A percentile compares a stretch with the other conserved stretches of the same genome.
Evolutionary conservation across 2,329 filamentous ascomycete genomes (phyloP).

Genomic region (Raffaelea albimanens): DNA sequence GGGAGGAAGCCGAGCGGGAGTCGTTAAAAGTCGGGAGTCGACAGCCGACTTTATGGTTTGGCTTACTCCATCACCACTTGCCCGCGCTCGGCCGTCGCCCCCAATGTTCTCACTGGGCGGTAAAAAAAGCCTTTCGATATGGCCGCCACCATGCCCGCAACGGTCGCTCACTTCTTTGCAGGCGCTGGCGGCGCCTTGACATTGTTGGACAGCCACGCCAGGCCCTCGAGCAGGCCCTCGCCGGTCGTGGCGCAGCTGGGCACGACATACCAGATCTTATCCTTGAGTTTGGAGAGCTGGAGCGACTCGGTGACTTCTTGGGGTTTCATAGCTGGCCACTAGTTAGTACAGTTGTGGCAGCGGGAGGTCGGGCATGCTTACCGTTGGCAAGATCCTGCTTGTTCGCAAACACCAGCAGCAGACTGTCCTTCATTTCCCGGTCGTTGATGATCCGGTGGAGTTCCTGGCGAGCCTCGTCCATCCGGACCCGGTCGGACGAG

Average conservation of each 20-base stretch:
- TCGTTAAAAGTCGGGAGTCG: no score
- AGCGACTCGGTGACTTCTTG: conserved; percentile 72
- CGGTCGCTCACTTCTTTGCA: conserved; percentile 38
- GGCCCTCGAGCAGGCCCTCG: conserved; percentile 70
- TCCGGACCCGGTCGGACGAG: conserved; percentile 80
- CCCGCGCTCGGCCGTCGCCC: no score
- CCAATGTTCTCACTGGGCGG: no score
- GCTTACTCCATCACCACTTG: no score
- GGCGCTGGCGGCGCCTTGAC: conserved; percentile 57
- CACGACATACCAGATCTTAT: conserved; percentile 78
- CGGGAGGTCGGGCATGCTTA: conserved; percentile 22
- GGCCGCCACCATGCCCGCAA: no score
- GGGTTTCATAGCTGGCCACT: conserved; percentile 58
- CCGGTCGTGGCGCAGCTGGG: conserved; percentile 75
- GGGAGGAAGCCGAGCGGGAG: no score
- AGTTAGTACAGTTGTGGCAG: not conserved
- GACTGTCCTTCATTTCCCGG: conserved; percentile 91
- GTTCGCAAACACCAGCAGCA: conserved; percentile 94
- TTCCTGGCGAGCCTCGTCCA: conserved; percentile 88
- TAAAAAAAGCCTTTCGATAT: no score
- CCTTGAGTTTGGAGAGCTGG: conserved; percentile 66
- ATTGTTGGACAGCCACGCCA: conserved; percentile 78
- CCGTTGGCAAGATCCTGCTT: conserved; percentile 91
- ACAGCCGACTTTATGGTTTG: no score
- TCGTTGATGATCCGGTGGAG: conserved; percentile 97